Evolutionary conservation across 2,329 filamentous ascomycete species (phyloP).

Genomic region (Aureobasidium sp.): DNA sequence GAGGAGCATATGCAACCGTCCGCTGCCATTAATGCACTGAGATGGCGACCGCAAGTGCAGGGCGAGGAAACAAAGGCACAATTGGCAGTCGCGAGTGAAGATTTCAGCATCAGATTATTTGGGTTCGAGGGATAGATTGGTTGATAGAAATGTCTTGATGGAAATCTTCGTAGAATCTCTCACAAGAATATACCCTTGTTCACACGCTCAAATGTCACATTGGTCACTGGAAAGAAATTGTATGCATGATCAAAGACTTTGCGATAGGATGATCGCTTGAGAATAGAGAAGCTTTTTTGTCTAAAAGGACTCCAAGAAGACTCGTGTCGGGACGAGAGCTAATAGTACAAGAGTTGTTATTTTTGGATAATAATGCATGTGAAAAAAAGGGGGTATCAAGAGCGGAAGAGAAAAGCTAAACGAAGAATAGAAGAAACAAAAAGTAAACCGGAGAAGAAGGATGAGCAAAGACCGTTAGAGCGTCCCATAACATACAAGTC

Average conservation of each 20-base stretch:
- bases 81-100: slow-evolving; percentile 34
- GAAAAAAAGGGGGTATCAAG: neutral
- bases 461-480: neutral
- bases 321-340: neutral
- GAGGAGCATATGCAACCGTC: slow-evolving; percentile 20
- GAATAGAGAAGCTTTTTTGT: too few relatives aligned
- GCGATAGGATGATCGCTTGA: too few relatives aligned
- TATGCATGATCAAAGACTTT: neutral
- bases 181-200: too few relatives aligned
- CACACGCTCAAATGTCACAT: too few relatives aligned
- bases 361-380: neutral
- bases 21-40: slow-evolving; percentile 24
- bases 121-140: neutral
- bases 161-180: too few relatives aligned
- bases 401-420: neutral
- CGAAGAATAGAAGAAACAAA: neutral
- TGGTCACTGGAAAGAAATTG: too few relatives aligned
- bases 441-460: too few relatives aligned
- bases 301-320: neutral
- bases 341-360: neutral
- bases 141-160: neutral
- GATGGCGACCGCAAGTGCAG: slow-evolving; percentile 24
- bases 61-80: slow-evolving; percentile 18
- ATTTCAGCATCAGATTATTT: slow-evolving; percentile 31
- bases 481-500: neutral